Conservation (phyloP, 2,329 filamentous ascomycete species). For the Raffaelea arxii region DNA sequence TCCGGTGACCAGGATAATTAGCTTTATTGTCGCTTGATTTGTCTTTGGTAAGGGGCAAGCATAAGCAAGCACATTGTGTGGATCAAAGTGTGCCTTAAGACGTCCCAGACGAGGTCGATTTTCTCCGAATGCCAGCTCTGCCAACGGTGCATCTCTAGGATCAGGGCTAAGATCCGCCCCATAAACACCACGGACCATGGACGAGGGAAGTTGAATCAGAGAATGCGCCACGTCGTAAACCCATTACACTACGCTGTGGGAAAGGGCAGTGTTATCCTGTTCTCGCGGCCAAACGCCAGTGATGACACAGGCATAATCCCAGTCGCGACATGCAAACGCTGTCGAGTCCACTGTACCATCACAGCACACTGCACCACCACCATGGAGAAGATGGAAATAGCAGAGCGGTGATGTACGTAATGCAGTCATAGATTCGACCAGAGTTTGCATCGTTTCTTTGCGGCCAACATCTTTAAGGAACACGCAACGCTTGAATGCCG, state of each 20-base stretch:
- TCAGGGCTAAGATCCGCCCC: conserved; percentile 54
- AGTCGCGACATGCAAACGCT: conserved; percentile 54
- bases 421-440: conserved; percentile 34
- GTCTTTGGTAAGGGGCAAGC: conserved; percentile 39
- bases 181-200: conserved; percentile 35
- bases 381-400: conserved; percentile 54
- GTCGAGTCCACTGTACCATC: conserved; percentile 34
- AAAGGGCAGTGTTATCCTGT: conserved; percentile 32
- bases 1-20: conserved; percentile 50
- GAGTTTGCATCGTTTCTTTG: conserved; percentile 19
- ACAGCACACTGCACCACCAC: conserved; percentile 37
- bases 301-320: conserved; percentile 54
- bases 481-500: conserved; percentile 54
- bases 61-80: conserved; percentile 40
- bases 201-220: conserved; percentile 36
- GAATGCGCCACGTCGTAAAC: conserved; percentile 40
- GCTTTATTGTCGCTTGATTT: conserved; percentile 17
- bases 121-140: conserved; percentile 44
- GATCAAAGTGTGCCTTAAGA: conserved; percentile 42
- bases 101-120: conserved; percentile 38
- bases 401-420: conserved; percentile 40
- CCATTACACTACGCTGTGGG: conserved; percentile 35
- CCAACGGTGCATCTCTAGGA: conserved; percentile 42
- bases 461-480: conserved; percentile 42
- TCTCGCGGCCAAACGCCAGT: conserved; percentile 52